These are phyloP conservation scores for Fusarium torulosum DNA, from an alignment of 2,329 filamentous ascomycete species.

Conservation along the genomic window DNA sequence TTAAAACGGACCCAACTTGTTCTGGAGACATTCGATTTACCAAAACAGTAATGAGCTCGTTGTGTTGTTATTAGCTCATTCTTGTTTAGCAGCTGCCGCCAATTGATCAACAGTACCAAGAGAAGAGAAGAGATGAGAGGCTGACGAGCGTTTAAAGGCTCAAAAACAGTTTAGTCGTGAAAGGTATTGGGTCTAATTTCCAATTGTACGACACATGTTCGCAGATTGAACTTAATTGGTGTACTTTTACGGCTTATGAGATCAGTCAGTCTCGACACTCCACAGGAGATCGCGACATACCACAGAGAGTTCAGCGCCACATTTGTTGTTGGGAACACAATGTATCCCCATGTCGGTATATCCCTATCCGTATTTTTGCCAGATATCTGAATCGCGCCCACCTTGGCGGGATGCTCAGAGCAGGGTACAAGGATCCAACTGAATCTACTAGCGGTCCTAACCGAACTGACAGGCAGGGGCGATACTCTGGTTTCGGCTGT, in stretches of 20 bases:
- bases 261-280: not conserved
- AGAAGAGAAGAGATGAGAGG: too few relatives aligned
- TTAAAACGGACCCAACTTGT: not conserved
- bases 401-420: constrained; percentile 14
- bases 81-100: not conserved
- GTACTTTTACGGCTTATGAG: not conserved
- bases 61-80: not conserved
- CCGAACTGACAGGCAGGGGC: constrained; percentile 42
- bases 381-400: constrained; percentile 18
- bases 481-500: constrained; percentile 26
- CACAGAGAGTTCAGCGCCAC: constrained; percentile 1
- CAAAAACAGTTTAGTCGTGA: not conserved
- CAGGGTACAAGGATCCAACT: constrained; percentile 29
- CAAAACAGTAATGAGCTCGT: not conserved
- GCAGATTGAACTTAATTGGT: not conserved
- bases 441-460: constrained; percentile 39
- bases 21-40: not conserved
- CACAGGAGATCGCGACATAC: not conserved
- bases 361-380: constrained; percentile 13
- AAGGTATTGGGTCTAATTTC: not conserved
- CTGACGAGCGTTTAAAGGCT: not conserved
- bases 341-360: not conserved
- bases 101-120: not conserved
- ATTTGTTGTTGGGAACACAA: constrained; percentile 11
- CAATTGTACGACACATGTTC: not conserved